Conservation (phyloP, 768 basidiomycete species). For the Hortiboletus campestris region DNA sequence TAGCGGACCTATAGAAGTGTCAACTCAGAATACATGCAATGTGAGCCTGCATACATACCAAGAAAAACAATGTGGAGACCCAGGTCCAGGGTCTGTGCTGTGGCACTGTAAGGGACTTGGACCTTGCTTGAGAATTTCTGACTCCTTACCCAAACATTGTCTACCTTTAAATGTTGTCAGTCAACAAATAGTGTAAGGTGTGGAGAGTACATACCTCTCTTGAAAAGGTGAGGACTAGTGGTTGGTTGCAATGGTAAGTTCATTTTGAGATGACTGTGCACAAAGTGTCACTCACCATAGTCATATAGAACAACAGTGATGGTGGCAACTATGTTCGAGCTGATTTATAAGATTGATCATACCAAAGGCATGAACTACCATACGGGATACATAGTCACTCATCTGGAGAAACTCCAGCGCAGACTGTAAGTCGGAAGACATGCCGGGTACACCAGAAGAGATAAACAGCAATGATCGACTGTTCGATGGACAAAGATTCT, state of each 20-base stretch:
- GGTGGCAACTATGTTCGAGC: neutral
- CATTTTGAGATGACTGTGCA: too few species aligned
- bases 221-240: constrained; percentile 1
- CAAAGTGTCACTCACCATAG: neutral
- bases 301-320: neutral
- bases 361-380: neutral
- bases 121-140: too few species aligned
- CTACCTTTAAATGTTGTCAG: neutral
- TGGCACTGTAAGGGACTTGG: neutral
- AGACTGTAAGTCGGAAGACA: too few species aligned
- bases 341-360: neutral
- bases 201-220: neutral
- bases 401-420: too few species aligned
- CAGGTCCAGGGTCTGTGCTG: constrained; percentile 8
- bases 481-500: too few species aligned
- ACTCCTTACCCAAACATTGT: constrained; percentile 13
- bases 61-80: constrained; percentile 7
- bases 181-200: too few species aligned
- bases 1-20: neutral
- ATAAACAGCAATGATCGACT: too few species aligned
- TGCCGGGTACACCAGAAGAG: too few species aligned
- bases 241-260: neutral
- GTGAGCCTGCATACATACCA: neutral
- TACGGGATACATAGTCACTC: too few species aligned
- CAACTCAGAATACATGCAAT: neutral